A percentile compares a stretch with the other conserved stretches of the same genome.
phyloP scores from a whole-genome alignment of 2,329 filamentous ascomycete genomes.

The Decorospora gaudefroyi region DNA sequence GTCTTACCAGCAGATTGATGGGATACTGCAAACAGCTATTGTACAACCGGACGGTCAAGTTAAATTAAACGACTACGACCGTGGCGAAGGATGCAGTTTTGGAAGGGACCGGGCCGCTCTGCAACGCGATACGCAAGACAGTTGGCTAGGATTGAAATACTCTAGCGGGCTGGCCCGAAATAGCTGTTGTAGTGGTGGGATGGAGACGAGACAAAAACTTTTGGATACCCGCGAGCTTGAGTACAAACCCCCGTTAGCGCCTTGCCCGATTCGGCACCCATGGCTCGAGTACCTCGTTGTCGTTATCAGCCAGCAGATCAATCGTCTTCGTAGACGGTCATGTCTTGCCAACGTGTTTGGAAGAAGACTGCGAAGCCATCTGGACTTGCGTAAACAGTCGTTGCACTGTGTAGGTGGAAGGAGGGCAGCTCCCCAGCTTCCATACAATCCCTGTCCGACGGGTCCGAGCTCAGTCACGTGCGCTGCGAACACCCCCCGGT shows the following conservation, averaged over 20 bases:
- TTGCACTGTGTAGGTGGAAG: too few species aligned
- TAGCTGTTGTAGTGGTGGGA: slow-evolving; percentile 24
- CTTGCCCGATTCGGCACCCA: slow-evolving; percentile 16
- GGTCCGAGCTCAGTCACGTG: too few species aligned
- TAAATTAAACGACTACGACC: slow-evolving; percentile 4
- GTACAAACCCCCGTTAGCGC: slow-evolving; percentile 23
- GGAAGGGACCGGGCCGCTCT: slow-evolving; percentile 42
- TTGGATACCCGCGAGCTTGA: slow-evolving; percentile 26
- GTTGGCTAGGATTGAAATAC: slow-evolving; percentile 38
- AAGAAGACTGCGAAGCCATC: too few species aligned
- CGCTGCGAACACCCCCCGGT: too few species aligned
- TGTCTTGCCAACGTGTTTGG: too few species aligned
- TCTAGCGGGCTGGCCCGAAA: slow-evolving; percentile 21
- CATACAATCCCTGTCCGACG: too few species aligned
- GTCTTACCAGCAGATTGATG: slow-evolving; percentile 7
- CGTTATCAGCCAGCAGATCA: neutral
- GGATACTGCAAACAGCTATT: slow-evolving; percentile 9
- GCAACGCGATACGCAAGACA: slow-evolving; percentile 31
- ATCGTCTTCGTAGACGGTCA: neutral
- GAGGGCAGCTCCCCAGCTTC: too few species aligned
- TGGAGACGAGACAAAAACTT: slow-evolving; percentile 24
- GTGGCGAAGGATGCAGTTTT: slow-evolving; percentile 16
- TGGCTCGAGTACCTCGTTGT: neutral
- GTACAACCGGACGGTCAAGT: slow-evolving; percentile 11
- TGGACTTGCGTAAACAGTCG: too few species aligned